phyloP scores from a whole-genome alignment of 2,329 filamentous ascomycete species.

The Chrysoporthe cubensis region DNA sequence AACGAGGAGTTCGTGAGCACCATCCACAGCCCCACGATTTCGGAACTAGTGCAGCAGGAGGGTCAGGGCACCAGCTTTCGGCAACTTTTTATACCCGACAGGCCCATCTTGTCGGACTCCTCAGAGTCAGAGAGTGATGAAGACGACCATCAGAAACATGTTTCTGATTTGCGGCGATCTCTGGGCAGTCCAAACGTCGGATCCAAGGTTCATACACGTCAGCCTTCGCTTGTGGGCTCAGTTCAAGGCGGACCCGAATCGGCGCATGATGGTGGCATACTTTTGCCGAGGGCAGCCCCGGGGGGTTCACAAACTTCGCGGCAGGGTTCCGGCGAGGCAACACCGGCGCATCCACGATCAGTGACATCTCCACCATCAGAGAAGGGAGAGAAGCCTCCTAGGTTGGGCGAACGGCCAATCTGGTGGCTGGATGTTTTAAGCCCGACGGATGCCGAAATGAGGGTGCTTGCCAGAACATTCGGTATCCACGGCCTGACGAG shows the following conservation, averaged over 20 bases:
- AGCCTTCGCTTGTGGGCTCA: conserved; percentile 36
- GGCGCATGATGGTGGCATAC: conserved; percentile 31
- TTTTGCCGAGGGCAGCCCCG: conserved; percentile 34
- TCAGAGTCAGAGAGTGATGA: conserved; percentile 69
- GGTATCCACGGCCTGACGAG: conserved; percentile 94
- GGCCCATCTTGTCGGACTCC: conserved; percentile 73
- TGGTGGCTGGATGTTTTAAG: conserved; percentile 96
- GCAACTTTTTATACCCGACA: conserved; percentile 90
- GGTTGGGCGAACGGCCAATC: conserved; percentile 81
- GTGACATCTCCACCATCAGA: conserved; percentile 36
- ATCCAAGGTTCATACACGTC: conserved; percentile 24
- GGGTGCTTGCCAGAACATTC: conserved; percentile 87
- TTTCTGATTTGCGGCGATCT: conserved; percentile 26
- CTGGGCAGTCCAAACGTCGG: conserved; percentile 30
- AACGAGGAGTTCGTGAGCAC: conserved; percentile 96
- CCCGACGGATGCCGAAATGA: conserved; percentile 95
- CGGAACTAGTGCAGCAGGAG: conserved; percentile 79
- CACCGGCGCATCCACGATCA: conserved; percentile 50
- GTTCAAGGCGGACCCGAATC: conserved; percentile 28
- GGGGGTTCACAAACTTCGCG: conserved; percentile 34
- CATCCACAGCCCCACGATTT: conserved; percentile 94
- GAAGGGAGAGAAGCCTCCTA: conserved; percentile 38
- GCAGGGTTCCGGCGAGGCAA: conserved; percentile 51
- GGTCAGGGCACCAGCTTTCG: conserved; percentile 71
- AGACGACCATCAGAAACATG: conserved; percentile 42